Evolutionary conservation across 306 rosid species (phyloP).

Genomic region (Glycine soja): DNA sequence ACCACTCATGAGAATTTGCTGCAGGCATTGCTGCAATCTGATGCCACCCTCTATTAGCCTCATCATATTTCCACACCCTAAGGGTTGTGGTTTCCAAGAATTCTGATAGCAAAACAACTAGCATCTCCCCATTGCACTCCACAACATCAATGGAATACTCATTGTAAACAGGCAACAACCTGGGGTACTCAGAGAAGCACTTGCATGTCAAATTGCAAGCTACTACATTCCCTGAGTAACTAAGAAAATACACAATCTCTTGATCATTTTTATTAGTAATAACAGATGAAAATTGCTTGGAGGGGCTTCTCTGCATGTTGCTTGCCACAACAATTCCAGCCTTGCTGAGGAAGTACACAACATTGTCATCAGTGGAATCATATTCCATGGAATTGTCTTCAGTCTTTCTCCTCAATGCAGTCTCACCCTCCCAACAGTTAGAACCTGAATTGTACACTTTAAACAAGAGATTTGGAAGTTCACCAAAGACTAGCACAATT

Average conservation of each 20-base stretch:
- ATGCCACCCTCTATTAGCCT: constrained; percentile 62
- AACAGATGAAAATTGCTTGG: constrained; percentile 84
- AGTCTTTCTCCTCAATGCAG: constrained; percentile 52
- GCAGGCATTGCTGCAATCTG: constrained; percentile 85
- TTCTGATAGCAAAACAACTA: constrained; percentile 77
- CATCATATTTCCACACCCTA: constrained; percentile 75
- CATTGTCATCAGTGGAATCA: constrained; percentile 63
- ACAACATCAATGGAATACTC: constrained; percentile 89
- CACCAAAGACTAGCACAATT: constrained; percentile 71
- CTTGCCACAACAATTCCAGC: constrained; percentile 80
- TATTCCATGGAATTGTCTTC: constrained; percentile 47
- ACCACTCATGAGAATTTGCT: constrained; percentile 80
- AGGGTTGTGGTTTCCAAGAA: constrained; percentile 73
- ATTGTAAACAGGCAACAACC: constrained; percentile 70
- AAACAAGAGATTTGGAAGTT: constrained; percentile 65
- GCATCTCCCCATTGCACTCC: constrained; percentile 79
- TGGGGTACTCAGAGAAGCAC: constrained; percentile 71
- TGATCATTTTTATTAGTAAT: constrained; percentile 59
- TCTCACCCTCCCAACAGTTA: constrained; percentile 67
- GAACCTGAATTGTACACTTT: constrained; percentile 58
- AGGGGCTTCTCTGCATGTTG: constrained; percentile 85
- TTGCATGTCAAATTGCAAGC: constrained; percentile 68
- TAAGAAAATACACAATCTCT: constrained; percentile 70
- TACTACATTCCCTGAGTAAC: constrained; percentile 74
- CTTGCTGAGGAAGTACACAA: constrained; percentile 75